Evolutionary conservation across 108 stramenopile genomes (phyloP).

Genomic region (Fragilariopsis cylindrus): DNA sequence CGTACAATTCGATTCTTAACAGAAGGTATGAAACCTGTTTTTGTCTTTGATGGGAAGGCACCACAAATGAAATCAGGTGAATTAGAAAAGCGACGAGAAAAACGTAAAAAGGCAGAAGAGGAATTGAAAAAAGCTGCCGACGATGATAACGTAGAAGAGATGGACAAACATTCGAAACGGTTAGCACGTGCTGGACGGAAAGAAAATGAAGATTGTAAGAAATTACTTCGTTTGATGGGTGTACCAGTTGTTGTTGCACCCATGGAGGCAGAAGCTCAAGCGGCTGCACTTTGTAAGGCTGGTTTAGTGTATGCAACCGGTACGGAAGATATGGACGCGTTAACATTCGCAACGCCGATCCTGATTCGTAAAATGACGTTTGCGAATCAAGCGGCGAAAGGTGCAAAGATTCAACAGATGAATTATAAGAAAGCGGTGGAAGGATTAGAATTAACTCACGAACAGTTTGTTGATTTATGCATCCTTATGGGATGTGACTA

Average conservation of each 20-base stretch:
- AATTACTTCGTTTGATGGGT: conserved; percentile 94
- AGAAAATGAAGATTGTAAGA: conserved; percentile 89
- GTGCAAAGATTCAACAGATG: conserved; percentile 80
- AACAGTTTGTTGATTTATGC: conserved; percentile 98
- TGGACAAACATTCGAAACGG: conserved; percentile 84
- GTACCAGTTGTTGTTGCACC: conserved; percentile 93
- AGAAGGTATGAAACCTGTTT: conserved; percentile 60
- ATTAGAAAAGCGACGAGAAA: conserved; percentile 87
- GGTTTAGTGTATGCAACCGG: conserved; percentile 95
- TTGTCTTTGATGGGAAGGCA: conserved; percentile 49
- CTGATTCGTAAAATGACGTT: conserved; percentile 92
- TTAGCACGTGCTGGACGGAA: conserved; percentile 85
- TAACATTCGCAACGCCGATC: conserved; percentile 94
- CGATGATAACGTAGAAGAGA: conserved; percentile 84
- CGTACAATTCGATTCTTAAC: conserved; percentile 94
- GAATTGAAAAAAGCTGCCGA: conserved; percentile 86
- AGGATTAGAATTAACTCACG: conserved; percentile 89
- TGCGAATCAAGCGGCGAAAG: conserved; percentile 56
- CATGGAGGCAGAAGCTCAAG: conserved; percentile 98
- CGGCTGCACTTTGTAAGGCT: conserved; percentile 84
- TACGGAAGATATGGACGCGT: conserved; percentile 99
- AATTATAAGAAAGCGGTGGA: conserved; percentile 87
- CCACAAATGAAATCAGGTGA: conserved; percentile 95
- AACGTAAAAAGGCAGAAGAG: conserved; percentile 90
- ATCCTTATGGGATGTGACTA: conserved; percentile 98